Evolutionary conservation across 768 basidiomycete species (phyloP), one percentile per base, ranked within the genome.

Genomic region (Austroboletus eburneus): DNA sequence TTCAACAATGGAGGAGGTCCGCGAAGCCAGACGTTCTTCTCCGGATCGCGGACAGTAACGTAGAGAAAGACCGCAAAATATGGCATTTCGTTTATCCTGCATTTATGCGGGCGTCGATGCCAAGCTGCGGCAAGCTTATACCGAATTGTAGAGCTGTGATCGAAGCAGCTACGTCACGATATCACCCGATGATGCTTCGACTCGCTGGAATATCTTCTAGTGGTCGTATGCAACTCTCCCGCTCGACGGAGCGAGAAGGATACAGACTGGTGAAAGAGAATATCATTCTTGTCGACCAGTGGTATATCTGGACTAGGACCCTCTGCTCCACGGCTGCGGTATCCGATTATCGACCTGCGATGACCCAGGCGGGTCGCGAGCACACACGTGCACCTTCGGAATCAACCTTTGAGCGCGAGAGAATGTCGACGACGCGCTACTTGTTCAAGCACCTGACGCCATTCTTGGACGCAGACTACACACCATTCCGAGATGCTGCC

Each of bases 371-470:
- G 2, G 80, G 76, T 22, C 76, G 85, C 29, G 85, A 87, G 42
- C 86, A 88, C 56, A 71, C 75, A 14, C 78, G 86, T 16, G 83
- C 74, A 2, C 79, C 83, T 4, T 87, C 87, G 8, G 87, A 87
- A 50, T 66, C 78, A 46, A 86, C 76, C 49, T 85, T 88, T 43
- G 88, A 90, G 50, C 80, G 87, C 35, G 91, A 92, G 55, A 78
- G 87, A 40, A 77, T 90, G 57, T 78, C 80, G n/a, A 87, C 87
- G 0, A 85, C 89, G 4, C 79, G 86, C 21, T 90, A 84, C 21
- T 66, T 95, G 20, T 92, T 95, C 67, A 77, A 86, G 54, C 87
- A 89, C 55, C 72, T 94, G 44, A 87, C 89, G 0, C 88, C 90
- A 6, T 91, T 92, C 62, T 74, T 97, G 44, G 87, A 90, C 51